Evolutionary conservation across 805 yeast genomes (phyloP).

Genomic region (Lachancea kluyveri): DNA sequence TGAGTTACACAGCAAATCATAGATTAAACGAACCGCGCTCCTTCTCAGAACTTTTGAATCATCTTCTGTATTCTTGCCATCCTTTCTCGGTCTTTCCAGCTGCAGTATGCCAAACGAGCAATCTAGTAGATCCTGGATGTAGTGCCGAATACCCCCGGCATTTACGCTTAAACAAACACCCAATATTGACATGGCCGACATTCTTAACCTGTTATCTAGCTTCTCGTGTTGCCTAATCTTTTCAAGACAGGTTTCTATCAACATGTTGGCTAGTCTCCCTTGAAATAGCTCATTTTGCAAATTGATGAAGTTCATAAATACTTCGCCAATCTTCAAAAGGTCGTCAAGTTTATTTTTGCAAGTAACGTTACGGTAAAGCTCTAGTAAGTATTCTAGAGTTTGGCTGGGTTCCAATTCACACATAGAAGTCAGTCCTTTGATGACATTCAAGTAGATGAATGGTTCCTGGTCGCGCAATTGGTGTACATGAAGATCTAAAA

Average conservation of each 20-base stretch:
- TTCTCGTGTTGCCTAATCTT: conserved; percentile 32
- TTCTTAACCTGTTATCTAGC: conserved; percentile 56
- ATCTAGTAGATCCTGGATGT: conserved; percentile 57
- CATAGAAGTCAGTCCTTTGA: conserved; percentile 66
- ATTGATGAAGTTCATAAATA: conserved; percentile 53
- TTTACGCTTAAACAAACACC: conserved; percentile 61
- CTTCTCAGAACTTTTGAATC: conserved; percentile 53
- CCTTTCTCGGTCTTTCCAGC: conserved; percentile 37
- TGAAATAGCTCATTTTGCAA: conserved; percentile 41
- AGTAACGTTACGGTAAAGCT: conserved; percentile 32
- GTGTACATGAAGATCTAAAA: conserved; percentile 51
- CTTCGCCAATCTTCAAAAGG: conserved; percentile 78
- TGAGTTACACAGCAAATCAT: conserved; percentile 48
- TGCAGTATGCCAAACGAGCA: conserved; percentile 71
- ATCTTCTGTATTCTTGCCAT: conserved; percentile 19
- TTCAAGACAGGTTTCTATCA: conserved; percentile 40
- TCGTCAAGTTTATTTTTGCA: conserved; percentile 47
- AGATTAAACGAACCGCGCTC: conserved; percentile 63
- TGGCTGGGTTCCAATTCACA: conserved; percentile 38
- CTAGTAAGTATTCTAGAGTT: conserved; percentile 34
- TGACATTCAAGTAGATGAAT: conserved; percentile 75
- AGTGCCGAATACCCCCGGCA: conserved; percentile 43
- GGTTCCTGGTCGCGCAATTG: conserved; percentile 80
- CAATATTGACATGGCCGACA: conserved; percentile 84
- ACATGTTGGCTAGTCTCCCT: conserved; percentile 36